Evolutionary conservation across 2,329 filamentous ascomycete species (phyloP).

Genomic region (Talaromyces islandicus): DNA sequence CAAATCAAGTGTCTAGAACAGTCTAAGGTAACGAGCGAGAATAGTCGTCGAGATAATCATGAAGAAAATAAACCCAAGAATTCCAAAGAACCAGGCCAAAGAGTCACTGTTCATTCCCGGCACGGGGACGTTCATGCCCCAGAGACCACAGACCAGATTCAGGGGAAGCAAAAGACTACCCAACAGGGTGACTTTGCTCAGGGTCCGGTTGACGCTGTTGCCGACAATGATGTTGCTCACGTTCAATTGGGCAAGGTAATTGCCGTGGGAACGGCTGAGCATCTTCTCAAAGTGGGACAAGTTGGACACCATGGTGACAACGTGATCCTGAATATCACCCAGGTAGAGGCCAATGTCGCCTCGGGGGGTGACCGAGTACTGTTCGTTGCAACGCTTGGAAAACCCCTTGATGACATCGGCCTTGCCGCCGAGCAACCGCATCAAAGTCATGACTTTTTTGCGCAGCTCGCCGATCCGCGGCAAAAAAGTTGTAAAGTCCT

Average conservation of each 20-base stretch:
- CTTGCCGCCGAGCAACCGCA: constrained; percentile 90
- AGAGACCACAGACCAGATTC: constrained; percentile 71
- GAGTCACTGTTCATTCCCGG: constrained; percentile 32
- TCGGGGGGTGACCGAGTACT: constrained; percentile 88
- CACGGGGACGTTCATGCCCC: constrained; percentile 47
- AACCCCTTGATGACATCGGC: constrained; percentile 98
- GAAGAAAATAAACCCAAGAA: constrained; percentile 39
- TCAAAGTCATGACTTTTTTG: constrained; percentile 89
- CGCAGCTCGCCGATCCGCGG: constrained; percentile 83
- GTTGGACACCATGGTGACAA: constrained; percentile 98
- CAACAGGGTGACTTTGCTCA: constrained; percentile 92
- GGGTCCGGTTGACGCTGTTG: constrained; percentile 77
- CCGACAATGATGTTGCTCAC: constrained; percentile 87
- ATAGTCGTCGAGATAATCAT: constrained; percentile 35
- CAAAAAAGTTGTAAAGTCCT: constrained; percentile 83
- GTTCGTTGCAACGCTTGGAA: constrained; percentile 97
- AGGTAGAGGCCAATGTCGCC: constrained; percentile 96
- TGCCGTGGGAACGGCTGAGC: constrained; percentile 86
- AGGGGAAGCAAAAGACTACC: constrained; percentile 94
- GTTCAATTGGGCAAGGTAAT: constrained; percentile 90
- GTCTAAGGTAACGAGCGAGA: constrained; percentile 36
- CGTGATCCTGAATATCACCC: constrained; percentile 97
- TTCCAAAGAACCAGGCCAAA: constrained; percentile 45
- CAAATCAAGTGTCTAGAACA: constrained; percentile 25
- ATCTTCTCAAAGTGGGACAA: constrained; percentile 96